Evolutionary conservation across 2,329 filamentous ascomycete genomes (phyloP), one percentile per base, ranked within the genome.

Genomic region (Hirsutella thompsonii): DNA sequence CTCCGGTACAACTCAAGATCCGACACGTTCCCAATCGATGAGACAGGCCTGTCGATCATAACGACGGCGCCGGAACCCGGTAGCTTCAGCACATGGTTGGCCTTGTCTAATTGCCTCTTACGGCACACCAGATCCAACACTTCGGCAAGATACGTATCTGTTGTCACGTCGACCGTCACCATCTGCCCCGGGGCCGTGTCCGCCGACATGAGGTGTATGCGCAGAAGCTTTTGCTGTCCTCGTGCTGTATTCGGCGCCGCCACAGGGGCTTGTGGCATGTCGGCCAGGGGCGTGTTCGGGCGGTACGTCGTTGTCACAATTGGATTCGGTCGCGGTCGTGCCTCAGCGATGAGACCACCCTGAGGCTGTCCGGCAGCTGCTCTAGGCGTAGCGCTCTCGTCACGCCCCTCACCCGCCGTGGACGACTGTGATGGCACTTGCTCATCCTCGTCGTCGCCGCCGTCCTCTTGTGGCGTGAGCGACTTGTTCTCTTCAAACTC

Each of bases 101-200:
- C 81, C 63, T 88, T 87, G 56, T 92, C 86, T 0, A 92, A 67
- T 43, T 84, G 78, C 35, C 87, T 71, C 59, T 84, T 85, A 34
- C 79, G 75, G 57, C 85, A 92, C 2, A 85, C 80, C 48, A 79
- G 70, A 53, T 90, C 84, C 39, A 90, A 76, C 21, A 92, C 77
- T 57, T 92, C 84, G 35, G 82, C 83, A 36, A 92, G 75, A 56
- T 89, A 92, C 23, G 81, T 90, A 49, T 90, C 83, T 0, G 83
- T 87, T 0, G 82, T 89, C 36, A 86, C 83, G 46, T 84, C 78
- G 16, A 89, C 64, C 2, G 79, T 81, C 20, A 86, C 73, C 64
- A 79, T 77, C 52, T 82, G 81, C n/a, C 82, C 81, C 37, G 83
- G 76, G 8, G 81, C 72, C 5, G 77, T 68, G 53, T 88, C 82